Evolutionary conservation across 345 rosid genomes (phyloP).

Genomic region (Excoecaria cochinchinensis): DNA sequence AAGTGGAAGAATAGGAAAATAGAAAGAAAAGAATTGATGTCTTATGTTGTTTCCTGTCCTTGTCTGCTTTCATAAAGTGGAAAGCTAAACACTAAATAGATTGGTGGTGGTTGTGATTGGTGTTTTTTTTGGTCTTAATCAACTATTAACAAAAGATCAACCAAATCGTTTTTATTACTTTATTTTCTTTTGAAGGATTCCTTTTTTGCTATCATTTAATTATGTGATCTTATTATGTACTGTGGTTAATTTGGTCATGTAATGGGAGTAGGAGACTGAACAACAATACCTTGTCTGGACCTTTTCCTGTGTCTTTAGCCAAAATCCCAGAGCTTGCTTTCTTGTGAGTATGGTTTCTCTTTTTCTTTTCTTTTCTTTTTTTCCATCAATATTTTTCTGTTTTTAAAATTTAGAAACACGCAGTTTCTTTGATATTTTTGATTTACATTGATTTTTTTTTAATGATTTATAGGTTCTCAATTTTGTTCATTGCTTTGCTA

Average conservation of each 20-base stretch:
- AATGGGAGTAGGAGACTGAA: slow-evolving; percentile 79
- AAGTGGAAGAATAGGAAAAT: slow-evolving; percentile 10
- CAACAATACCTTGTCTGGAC: slow-evolving; percentile 86
- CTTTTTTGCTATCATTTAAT: slow-evolving; percentile 9
- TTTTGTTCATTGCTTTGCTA: slow-evolving; percentile 19
- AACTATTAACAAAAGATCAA: background rate
- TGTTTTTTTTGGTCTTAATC: background rate
- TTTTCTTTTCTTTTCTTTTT: slow-evolving; percentile 16
- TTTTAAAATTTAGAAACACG: slow-evolving; percentile 23
- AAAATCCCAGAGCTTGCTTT: slow-evolving; percentile 72
- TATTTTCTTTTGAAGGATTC: background rate
- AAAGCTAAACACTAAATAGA: background rate
- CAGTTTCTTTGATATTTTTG: slow-evolving; percentile 10
- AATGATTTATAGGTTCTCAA: slow-evolving; percentile 7
- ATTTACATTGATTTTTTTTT: background rate
- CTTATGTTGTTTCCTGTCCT: slow-evolving; percentile 5
- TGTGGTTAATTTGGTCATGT: slow-evolving; percentile 38
- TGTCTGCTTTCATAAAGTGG: slow-evolving; percentile 1
- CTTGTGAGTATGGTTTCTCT: slow-evolving; percentile 59
- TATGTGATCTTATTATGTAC: slow-evolving; percentile 20
- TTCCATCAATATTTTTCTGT: slow-evolving; percentile 15
- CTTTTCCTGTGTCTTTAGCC: slow-evolving; percentile 70
- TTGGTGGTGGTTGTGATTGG: background rate
- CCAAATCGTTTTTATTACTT: slow-evolving; percentile 6
- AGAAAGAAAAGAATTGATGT: background rate